Percentiles rank a stretch among this genome's conserved stretches.
These are phyloP conservation scores for Galeopsis tetrahit DNA, from an alignment of 257 asterid species.

Conservation along the genomic window DNA sequence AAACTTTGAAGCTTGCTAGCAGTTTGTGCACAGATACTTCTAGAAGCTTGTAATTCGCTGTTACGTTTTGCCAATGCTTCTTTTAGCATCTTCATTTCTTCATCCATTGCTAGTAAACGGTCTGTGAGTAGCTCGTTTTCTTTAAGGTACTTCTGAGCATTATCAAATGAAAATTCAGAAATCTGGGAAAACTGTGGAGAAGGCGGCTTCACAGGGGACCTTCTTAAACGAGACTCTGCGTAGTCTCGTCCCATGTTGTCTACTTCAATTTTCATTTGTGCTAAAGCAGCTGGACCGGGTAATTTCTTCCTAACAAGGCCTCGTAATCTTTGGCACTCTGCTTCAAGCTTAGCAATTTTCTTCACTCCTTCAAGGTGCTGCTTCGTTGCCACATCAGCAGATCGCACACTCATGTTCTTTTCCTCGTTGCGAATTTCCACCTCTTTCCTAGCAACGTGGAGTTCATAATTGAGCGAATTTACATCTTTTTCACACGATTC, in stretches of 20 bases:
- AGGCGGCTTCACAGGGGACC: slow-evolving; percentile 82
- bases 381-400: slow-evolving; percentile 95
- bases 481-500: slow-evolving; percentile 79
- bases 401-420: slow-evolving; percentile 83
- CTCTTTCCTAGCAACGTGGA: slow-evolving; percentile 81
- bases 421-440: slow-evolving; percentile 94
- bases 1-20: slow-evolving; percentile 76
- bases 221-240: slow-evolving; percentile 76
- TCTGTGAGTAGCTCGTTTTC: slow-evolving; percentile 82
- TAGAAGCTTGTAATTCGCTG: slow-evolving; percentile 78
- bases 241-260: slow-evolving; percentile 79
- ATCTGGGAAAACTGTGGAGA: slow-evolving; percentile 56
- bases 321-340: slow-evolving; percentile 94
- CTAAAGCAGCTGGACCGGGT: slow-evolving; percentile 98
- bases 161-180: slow-evolving; percentile 70
- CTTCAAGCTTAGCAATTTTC: slow-evolving; percentile 93
- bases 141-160: slow-evolving; percentile 62
- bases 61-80: slow-evolving; percentile 93
- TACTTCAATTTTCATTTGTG: slow-evolving; percentile 98
- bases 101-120: slow-evolving; percentile 83
- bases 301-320: slow-evolving; percentile 92
- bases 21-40: slow-evolving; percentile 77
- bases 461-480: slow-evolving; percentile 81
- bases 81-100: slow-evolving; percentile 92
- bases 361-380: slow-evolving; percentile 93